Base-by-base conservation (phyloP, 306 rosid species). In the Cucumis sativus region DNA sequence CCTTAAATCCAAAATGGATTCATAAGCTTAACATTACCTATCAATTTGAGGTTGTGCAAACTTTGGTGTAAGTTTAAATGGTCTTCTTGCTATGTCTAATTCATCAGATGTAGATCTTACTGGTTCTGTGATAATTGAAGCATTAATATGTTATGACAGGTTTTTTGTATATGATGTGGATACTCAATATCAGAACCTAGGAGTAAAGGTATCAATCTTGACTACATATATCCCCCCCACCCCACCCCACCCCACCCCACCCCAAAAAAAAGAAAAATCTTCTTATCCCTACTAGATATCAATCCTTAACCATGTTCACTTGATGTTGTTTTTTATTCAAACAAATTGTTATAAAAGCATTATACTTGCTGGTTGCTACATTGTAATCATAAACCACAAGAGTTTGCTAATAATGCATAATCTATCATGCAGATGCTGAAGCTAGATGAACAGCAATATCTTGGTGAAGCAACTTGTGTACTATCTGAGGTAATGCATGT, bases 391-490 rank as follows among this genome's bases (percentile, higher is more conserved):
- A 14, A 15, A 30, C 17, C 41, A 23, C 62, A 41, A 16, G 18
- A 41, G 58, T 60, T 68, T 15, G 49, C 58, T 57, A 17, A 78
- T 60, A 21, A 51, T 70, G 73, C 70, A 59, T 45, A 75, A 15
- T 58, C 59, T 84, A 79, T 81, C 79, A 67, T 82, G 92, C 92
- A 96, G 99, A 91, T 85, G 88, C 92, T 96, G 83, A 92, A 81
- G 91, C 91, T 96, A 67, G 99, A 92, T 61, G 99, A 96, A 87
- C 99, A 96, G 74, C 91, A 92, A 81, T 88, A 86, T 89, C 98
- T 96, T 73, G 99, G 99, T 61, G 98, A 92, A 84, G 99, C 96
- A 61, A 86, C 90, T 73, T 92, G 98, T 86, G 84, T 82, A 60
- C 78, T 96, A 84, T 91, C 98, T 82, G 83, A 96, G 99, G 99